Percentiles rank a stretch among this genome's conserved stretches.
These are phyloP conservation scores for Striga asiatica DNA, from an alignment of 257 asterid genomes.

Conservation along the genomic window DNA sequence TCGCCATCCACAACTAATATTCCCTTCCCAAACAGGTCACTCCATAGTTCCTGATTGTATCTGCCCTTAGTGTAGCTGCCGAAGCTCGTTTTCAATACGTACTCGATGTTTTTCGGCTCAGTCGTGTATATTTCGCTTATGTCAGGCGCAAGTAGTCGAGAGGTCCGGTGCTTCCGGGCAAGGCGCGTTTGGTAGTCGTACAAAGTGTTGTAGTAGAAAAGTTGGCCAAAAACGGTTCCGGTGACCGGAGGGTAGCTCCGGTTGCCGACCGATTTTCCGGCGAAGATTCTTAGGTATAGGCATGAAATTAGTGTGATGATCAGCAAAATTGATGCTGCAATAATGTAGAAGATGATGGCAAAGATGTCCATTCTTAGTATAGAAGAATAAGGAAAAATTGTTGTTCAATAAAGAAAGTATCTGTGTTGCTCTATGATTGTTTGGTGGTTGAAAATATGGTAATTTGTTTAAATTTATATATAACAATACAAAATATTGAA, in stretches of 20 bases:
- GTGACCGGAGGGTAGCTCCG: slow-evolving; percentile 43
- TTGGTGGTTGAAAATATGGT: no score
- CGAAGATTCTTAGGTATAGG: slow-evolving; percentile 22
- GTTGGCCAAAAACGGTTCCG: slow-evolving; percentile 58
- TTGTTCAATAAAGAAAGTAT: no score
- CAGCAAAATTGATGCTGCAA: slow-evolving; percentile 13
- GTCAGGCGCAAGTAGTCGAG: slow-evolving; percentile 36
- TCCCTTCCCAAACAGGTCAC: slow-evolving; percentile 57
- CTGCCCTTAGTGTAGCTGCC: slow-evolving; percentile 38
- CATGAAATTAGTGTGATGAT: slow-evolving; percentile 16
- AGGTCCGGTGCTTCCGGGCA: slow-evolving; percentile 31
- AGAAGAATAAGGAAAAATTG: no score
- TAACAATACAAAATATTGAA: no score
- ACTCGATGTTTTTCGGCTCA: slow-evolving; percentile 40
- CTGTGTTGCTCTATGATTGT: no score
- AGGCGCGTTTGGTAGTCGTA: slow-evolving; percentile 35
- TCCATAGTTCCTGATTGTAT: slow-evolving; percentile 30
- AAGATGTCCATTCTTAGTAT: slow-evolving; percentile 35
- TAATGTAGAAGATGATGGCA: slow-evolving; percentile 11
- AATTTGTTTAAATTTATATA: no score
- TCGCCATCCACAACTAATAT: slow-evolving; percentile 65
- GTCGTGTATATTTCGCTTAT: slow-evolving; percentile 55
- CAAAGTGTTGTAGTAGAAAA: slow-evolving; percentile 40
- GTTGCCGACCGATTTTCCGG: slow-evolving; percentile 38
- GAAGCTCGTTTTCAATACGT: slow-evolving; percentile 51